phyloP scores from a whole-genome alignment of 768 basidiomycete genomes.

The Naganishia vishniacii region DNA sequence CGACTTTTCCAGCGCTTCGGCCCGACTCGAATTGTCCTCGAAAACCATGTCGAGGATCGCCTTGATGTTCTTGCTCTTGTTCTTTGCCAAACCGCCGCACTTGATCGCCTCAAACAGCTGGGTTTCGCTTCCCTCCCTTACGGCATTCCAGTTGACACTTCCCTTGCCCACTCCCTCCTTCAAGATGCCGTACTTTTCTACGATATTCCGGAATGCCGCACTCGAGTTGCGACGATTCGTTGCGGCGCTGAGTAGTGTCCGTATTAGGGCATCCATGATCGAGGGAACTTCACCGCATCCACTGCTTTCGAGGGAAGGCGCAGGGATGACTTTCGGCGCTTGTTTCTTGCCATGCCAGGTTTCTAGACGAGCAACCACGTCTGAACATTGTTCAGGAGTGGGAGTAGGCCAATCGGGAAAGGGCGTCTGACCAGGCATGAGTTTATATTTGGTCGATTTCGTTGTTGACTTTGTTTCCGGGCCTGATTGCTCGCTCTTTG shows the following conservation, averaged over 20 bases:
- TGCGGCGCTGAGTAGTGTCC: conserved; percentile 41
- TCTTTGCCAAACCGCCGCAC: conserved; percentile 39
- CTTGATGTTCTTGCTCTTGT: conserved; percentile 41
- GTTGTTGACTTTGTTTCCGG: background rate
- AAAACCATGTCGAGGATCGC: conserved; percentile 34
- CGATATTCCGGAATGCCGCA: conserved; percentile 37
- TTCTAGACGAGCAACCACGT: conserved; percentile 33
- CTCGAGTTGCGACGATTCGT: conserved; percentile 38
- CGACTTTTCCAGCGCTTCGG: background rate
- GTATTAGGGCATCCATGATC: conserved; percentile 40
- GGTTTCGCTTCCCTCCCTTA: conserved; percentile 33
- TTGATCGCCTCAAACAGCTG: conserved; percentile 40
- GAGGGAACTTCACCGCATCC: conserved; percentile 44
- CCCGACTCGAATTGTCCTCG: conserved; percentile 29
- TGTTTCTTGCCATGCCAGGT: conserved; percentile 31
- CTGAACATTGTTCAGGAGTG: conserved; percentile 33
- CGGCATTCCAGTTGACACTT: conserved; percentile 40
- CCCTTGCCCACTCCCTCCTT: conserved; percentile 26
- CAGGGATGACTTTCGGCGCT: conserved; percentile 1
- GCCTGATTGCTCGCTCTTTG: background rate
- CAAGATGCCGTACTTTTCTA: conserved; percentile 34
- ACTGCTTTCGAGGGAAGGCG: conserved; percentile 31
- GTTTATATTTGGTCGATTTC: conserved; percentile 19
- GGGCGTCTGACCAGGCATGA: conserved; percentile 26
- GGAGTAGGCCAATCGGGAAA: conserved; percentile 41